A percentile compares a stretch with the other conserved stretches of the same genome.
Conservation (phyloP, 208 protist species). For the Acanthamoeba healyi region DNA sequence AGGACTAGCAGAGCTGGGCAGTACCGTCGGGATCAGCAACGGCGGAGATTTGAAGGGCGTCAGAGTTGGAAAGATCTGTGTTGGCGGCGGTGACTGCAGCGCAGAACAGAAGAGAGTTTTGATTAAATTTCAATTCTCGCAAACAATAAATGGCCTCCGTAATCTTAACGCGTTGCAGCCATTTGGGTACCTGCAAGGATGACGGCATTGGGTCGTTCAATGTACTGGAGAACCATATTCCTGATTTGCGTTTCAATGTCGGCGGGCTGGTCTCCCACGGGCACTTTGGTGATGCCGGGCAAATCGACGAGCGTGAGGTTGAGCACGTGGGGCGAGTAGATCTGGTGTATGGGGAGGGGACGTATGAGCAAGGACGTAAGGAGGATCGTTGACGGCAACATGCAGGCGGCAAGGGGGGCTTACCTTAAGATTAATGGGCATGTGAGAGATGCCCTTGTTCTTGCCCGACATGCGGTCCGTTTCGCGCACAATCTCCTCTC, state of each 20-base stretch:
- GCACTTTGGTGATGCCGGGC: conserved; percentile 98
- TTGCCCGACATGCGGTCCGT: conserved; percentile 97
- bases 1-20: not conserved
- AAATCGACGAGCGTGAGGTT: conserved; percentile 99
- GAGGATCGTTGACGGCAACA: too few species aligned
- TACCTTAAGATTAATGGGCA: conserved; percentile 98
- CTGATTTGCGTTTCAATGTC: conserved; percentile 98
- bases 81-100: conserved; percentile 97
- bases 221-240: conserved; percentile 97
- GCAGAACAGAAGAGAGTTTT: not conserved
- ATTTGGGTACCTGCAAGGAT: conserved; percentile 94
- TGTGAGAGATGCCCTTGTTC: conserved; percentile 95
- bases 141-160: too few species aligned
- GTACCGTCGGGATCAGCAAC: conserved; percentile 96
- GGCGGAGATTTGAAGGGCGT: conserved; percentile 97
- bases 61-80: conserved; percentile 99
- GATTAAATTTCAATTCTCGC: not conserved
- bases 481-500: conserved; percentile 94
- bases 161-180: not conserved
- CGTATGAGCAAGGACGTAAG: conserved; percentile 80
- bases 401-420: too few species aligned
- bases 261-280: conserved; percentile 98
- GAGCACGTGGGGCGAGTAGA: conserved; percentile 94
- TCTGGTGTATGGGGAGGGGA: not conserved
- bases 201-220: conserved; percentile 97